Base-by-base conservation (phyloP, 208 protist genomes). In the Endotrypanum monterogeii region DNA sequence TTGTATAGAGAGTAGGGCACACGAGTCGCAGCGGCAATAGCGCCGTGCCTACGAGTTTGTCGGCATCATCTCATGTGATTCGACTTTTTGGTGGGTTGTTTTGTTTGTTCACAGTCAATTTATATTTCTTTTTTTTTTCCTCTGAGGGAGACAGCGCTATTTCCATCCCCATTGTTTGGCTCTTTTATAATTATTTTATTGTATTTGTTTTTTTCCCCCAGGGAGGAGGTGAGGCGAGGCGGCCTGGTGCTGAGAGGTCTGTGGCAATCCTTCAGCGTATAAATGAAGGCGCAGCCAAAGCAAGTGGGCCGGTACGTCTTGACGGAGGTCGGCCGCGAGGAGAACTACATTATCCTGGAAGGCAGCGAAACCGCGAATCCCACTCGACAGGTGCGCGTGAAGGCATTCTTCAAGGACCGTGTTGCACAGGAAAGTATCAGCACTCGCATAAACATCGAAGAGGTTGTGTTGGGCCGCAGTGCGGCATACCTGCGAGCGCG, bases 251-350 rank as follows among this genome's bases (percentile, higher is more conserved):
- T 48, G 5, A 11, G 12, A 48, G 8, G 5, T 11, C 44, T 11
- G 5, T 48, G 8, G 12, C 44, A 48, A 48, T 48, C 44, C 44
- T 11, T 14, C 12, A 14, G 8, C 3, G 61, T 25, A 18, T 28
- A 39, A n/a, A 50, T 44, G n/a, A 55, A 51, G 63, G 30, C 35
- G 11, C 52, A 52, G 7, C 14, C 7, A 14, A 68, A 69, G 50
- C 25, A 67, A 39, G 37, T 81, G 0, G 76, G 81, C n/a, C 70
- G 71, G 28, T 85, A 82, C 57, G 50, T 55, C 51, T 60, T 84
- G 37, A 66, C 32, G 39, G 67, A 74, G 57, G 71, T 80, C 0
- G 46, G 44, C 18, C 68, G 60, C 16, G 68, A 80, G 12, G 69
- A 71, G 32, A 62, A 61, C 41, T 80, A 56, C 44, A 61, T 68